Evolutionary conservation across 495 filamentous ascomycete genomes (phyloP).

Genomic region (Schizothecium vesticola): DNA sequence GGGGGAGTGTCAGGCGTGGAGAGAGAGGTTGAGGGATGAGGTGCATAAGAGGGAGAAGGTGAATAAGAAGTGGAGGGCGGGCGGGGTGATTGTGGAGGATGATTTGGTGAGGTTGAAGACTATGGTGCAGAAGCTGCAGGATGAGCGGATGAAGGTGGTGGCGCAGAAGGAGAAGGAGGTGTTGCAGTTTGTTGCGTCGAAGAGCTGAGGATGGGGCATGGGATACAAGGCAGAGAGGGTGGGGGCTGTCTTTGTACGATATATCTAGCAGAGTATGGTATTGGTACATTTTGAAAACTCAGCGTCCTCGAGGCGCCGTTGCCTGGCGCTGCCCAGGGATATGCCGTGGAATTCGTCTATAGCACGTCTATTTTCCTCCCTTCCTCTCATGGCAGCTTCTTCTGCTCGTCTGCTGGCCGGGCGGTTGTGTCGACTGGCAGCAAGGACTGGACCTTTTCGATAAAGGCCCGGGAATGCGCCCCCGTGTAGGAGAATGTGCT

Average conservation of each 20-base stretch:
- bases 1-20: slow-evolving; percentile 53
- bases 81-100: slow-evolving; percentile 56
- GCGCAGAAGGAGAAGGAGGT: slow-evolving; percentile 63
- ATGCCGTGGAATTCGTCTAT: background rate
- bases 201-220: background rate
- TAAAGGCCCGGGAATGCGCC: slow-evolving; percentile 18
- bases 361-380: background rate
- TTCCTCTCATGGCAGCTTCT: slow-evolving; percentile 7
- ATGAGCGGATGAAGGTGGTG: slow-evolving; percentile 61
- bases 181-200: slow-evolving; percentile 36
- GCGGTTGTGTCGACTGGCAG: slow-evolving; percentile 16
- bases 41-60: slow-evolving; percentile 55
- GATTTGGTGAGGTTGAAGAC: slow-evolving; percentile 60
- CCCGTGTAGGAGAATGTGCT: slow-evolving; percentile 22
- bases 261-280: slow-evolving; percentile 12
- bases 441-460: slow-evolving; percentile 22
- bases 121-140: slow-evolving; percentile 64
- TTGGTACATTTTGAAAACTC: slow-evolving; percentile 17
- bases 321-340: background rate
- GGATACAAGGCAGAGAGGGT: background rate
- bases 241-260: background rate
- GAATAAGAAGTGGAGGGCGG: slow-evolving; percentile 59
- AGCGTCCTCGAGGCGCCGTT: background rate
- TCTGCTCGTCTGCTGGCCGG: slow-evolving; percentile 3
- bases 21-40: slow-evolving; percentile 51